Base-by-base conservation (phyloP, 106 monocot genomes). In the Phalaenopsis aphrodite region DNA sequence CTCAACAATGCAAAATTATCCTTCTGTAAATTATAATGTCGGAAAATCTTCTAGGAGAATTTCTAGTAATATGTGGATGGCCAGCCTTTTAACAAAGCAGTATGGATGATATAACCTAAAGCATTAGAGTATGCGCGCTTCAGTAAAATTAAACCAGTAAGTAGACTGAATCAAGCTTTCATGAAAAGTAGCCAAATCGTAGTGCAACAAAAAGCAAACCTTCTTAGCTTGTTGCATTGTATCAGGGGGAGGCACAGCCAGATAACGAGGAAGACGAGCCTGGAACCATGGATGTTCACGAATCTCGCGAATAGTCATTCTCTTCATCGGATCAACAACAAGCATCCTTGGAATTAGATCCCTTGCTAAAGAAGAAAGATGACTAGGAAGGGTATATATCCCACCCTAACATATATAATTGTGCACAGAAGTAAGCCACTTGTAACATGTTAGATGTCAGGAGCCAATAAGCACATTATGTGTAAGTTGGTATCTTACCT, bases 311-410 rank as follows among this genome's bases (percentile, higher is more conserved):
- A 91, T 86, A 55, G 84, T 86, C 56, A 91, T 88, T 84, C 88
- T 75, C 68, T 88, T 86, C 86, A 91, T 84, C 36, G 88, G 90
- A 76, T 88, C 88, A 75, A 91, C 88, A 80, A 86, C 78, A 58
- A 90, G 84, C 88, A 90, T 88, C 72, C 88, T 85, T 49, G 90
- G 85, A 77, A 90, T 90, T 86, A 90, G 81, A 78, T 90, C 88
- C 77, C 87, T 86, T 57, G 90, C 86, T 39, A 71, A 78, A 80
- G 85, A 49, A n/a, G 90, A 88, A 23, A 90, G 84, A 90, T 90
- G 85, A 76, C 85, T 85, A 49, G 90, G 90, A 77, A 88, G 87
- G 46, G 90, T 90, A 64, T 90, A 90, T 61, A 90, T 85, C 43
- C 90, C 90, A 78, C 85, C 64, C 90, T 90, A 74, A 57, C 24